Base-by-base conservation (phyloP, 148 eudicot genomes). In the Fagopyrum homotropicum region DNA sequence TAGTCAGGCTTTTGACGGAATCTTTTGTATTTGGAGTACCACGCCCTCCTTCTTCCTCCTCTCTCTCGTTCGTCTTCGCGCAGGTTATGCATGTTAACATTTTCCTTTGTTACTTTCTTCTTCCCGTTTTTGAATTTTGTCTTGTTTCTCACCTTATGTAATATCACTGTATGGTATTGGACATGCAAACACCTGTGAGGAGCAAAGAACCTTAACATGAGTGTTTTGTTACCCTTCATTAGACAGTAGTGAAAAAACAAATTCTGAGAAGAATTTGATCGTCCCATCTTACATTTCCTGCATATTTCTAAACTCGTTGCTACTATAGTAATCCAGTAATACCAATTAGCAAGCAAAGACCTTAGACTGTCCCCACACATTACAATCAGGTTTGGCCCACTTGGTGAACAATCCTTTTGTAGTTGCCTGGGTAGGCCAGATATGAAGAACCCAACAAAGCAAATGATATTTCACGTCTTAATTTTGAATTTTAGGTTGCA, bases 51-150 rank as follows among this genome's bases (percentile, higher is more conserved):
- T 89, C 80, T 81, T 88, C 84, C 7, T 78, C 83, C 55, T 51
- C 84, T 48, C 26, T 76, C 72, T 82, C 83, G 76, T 82, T 85
- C 43, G 84, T 76, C 83, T 94, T 94, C 8, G 98, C 90, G 74
- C 98, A 94, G 68, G 96, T 91, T 66, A 94, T 88, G 83, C 98
- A 94, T 82, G 98, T 94, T 86, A 94, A 76, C 98, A 94, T 94
- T 40, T 71, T 71, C 55, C 55, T 22, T 45, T 72, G 45, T 9
- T 47, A 59, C 60, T 74, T 68, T 77, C 69, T 7, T 54, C 75
- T 2, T 9, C 16, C 22, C n/a, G 19, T 52, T 49, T 45, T 11
- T 16, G 47, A 7, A 12, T 14, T 16, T 35, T 77, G 40, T 22
- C 49, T 66, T 77, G 57, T 12, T 8, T 47, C 74, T 63, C 79